phyloP scores from a whole-genome alignment of 2,329 filamentous ascomycete genomes.

The Huntiella bhutanensis region DNA sequence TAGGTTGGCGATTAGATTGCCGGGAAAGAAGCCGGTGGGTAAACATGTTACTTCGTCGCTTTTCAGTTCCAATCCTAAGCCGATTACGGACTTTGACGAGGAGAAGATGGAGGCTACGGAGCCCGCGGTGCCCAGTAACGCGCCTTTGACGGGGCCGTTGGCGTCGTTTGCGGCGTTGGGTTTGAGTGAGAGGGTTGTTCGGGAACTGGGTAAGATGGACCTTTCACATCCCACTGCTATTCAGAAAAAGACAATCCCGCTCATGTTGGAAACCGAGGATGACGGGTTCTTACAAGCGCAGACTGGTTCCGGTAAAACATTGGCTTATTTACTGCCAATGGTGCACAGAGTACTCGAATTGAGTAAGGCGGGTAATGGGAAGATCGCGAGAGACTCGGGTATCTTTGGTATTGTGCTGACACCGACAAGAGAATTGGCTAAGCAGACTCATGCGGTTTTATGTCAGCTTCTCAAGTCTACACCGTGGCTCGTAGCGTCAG shows the following conservation, averaged over 20 bases:
- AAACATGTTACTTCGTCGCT: slow-evolving; percentile 68
- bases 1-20: neutral
- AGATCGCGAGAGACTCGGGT: slow-evolving; percentile 67
- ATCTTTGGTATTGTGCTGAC: slow-evolving; percentile 88
- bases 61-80: slow-evolving; percentile 72
- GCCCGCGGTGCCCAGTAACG: slow-evolving; percentile 65
- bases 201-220: slow-evolving; percentile 70
- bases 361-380: slow-evolving; percentile 29
- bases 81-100: slow-evolving; percentile 42
- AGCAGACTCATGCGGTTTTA: slow-evolving; percentile 77
- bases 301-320: slow-evolving; percentile 91
- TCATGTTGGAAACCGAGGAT: slow-evolving; percentile 59
- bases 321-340: slow-evolving; percentile 87
- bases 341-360: slow-evolving; percentile 73
- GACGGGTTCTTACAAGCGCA: slow-evolving; percentile 95
- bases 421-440: slow-evolving; percentile 82
- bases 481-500: slow-evolving; percentile 85
- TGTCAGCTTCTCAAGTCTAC: slow-evolving; percentile 74
- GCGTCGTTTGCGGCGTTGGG: slow-evolving; percentile 77
- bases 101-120: slow-evolving; percentile 26
- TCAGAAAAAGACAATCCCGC: slow-evolving; percentile 71
- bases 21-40: slow-evolving; percentile 5
- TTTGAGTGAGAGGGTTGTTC: slow-evolving; percentile 59
- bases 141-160: slow-evolving; percentile 65
- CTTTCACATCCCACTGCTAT: slow-evolving; percentile 87